Conservation (phyloP, 78 protist species). For the Dictyostelium purpureum region DNA sequence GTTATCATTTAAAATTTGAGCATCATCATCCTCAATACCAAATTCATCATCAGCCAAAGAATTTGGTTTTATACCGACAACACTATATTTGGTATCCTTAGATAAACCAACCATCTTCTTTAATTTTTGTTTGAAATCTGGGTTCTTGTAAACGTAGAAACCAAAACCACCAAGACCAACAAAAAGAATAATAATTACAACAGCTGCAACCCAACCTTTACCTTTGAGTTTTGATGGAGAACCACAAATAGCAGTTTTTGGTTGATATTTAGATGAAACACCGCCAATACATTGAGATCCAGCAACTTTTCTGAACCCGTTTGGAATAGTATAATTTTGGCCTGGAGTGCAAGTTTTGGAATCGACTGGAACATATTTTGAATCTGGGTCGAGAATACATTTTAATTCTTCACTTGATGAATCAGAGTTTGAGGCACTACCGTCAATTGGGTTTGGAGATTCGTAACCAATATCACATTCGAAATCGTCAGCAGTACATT, state of each 20-base stretch:
- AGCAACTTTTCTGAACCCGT: constrained; percentile 35
- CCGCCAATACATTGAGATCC: constrained; percentile 29
- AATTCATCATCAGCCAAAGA: constrained; percentile 73
- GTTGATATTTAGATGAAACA: not conserved
- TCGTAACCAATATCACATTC: constrained; percentile 72
- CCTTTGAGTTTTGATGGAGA: not conserved
- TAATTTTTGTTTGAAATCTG: constrained; percentile 9
- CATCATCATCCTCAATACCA: constrained; percentile 78
- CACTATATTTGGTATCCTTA: constrained; percentile 27
- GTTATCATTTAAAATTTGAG: constrained; percentile 71
- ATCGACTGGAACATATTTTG: not conserved
- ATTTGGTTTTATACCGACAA: constrained; percentile 49
- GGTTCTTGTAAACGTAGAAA: constrained; percentile 26
- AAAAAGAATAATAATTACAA: not conserved
- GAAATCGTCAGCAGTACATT: constrained; percentile 34
- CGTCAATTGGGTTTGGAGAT: not conserved
- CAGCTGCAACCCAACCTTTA: constrained; percentile 59
- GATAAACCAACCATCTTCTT: constrained; percentile 19
- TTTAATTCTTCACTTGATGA: not conserved
- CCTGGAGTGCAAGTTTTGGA: not conserved
- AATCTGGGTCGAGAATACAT: not conserved
- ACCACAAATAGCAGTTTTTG: not conserved
- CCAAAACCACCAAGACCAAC: constrained; percentile 27
- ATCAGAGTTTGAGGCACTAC: not conserved
- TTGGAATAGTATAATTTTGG: not conserved